Conservation (phyloP, 1,284 basidiomycete species). For the Rhodotorula sp. region DNA sequence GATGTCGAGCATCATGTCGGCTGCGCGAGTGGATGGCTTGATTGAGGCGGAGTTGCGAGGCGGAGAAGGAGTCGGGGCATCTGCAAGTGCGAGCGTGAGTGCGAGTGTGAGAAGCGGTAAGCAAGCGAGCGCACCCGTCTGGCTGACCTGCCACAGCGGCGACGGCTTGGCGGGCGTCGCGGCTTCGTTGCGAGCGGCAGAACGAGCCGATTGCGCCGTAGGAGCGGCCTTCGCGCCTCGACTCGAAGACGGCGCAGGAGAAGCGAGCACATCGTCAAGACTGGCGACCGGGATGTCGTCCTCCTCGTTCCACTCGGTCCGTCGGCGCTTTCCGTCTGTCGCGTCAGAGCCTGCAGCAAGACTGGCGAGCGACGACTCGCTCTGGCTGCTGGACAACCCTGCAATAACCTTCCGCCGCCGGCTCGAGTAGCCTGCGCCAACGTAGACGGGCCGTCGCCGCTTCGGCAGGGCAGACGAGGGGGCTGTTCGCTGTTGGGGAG, state of each 20-base stretch:
- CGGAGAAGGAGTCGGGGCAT: conserved; percentile 17
- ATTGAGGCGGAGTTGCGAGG: conserved; percentile 7
- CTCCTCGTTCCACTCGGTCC: conserved; percentile 7
- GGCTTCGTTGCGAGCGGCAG: too few species aligned
- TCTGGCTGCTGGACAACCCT: conserved; percentile 4
- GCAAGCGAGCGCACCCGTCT: conserved; percentile 14
- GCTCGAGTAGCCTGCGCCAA: conserved; percentile 37
- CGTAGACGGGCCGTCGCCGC: conserved; percentile 33
- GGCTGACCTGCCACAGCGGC: conserved; percentile 37
- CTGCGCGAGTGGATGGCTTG: conserved; percentile 20
- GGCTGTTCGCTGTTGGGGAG: neutral
- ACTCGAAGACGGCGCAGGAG: neutral
- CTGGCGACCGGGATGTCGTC: conserved; percentile 13
- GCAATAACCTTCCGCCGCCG: conserved; percentile 6
- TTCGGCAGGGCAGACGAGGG: neutral
- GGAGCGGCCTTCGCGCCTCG: too few species aligned
- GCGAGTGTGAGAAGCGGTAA: neutral
- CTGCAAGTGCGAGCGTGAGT: neutral
- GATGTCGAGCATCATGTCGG: conserved; percentile 37
- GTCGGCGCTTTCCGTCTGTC: conserved; percentile 28
- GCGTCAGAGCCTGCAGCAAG: neutral
- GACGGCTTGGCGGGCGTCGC: conserved; percentile 27
- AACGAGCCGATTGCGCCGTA: too few species aligned
- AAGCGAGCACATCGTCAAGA: conserved; percentile 13
- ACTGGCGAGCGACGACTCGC: conserved; percentile 4